phyloP scores from a whole-genome alignment of 139 green algal species.

The Chlamydomonas sphaeroides region DNA sequence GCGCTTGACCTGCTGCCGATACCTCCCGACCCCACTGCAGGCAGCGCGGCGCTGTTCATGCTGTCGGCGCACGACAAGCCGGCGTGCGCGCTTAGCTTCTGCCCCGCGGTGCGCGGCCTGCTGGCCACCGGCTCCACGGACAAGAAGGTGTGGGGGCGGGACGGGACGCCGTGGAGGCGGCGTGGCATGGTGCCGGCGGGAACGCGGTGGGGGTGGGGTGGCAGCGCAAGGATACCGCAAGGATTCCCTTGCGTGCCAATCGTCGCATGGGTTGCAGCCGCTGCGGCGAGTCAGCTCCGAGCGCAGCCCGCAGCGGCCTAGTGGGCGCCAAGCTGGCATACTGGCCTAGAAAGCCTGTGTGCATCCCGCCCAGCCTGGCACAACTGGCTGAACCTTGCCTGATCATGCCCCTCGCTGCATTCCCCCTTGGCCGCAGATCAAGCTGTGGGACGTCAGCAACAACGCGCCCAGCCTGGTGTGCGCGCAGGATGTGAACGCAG shows the following conservation, averaged over 20 bases:
- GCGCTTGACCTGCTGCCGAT: too few relatives aligned
- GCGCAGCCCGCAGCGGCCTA: too few relatives aligned
- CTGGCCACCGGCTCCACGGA: slow-evolving; percentile 92
- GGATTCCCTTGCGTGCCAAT: too few relatives aligned
- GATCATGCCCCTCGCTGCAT: too few relatives aligned
- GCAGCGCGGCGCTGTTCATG: slow-evolving; percentile 72
- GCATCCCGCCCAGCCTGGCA: too few relatives aligned
- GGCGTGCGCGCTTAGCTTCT: slow-evolving; percentile 79
- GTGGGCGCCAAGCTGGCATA: too few relatives aligned
- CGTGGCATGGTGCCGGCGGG: background rate
- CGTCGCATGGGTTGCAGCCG: too few relatives aligned
- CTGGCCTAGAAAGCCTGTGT: too few relatives aligned
- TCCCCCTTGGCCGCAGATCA: slow-evolving; percentile 63
- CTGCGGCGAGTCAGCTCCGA: too few relatives aligned
- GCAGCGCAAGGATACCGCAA: too few relatives aligned
- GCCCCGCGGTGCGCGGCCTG: slow-evolving; percentile 71
- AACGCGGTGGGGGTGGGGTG: background rate
- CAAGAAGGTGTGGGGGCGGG: slow-evolving; percentile 73
- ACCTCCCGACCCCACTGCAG: slow-evolving; percentile 10
- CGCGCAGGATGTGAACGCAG: slow-evolving; percentile 75
- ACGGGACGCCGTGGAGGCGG: background rate
- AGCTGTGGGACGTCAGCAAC: slow-evolving; percentile 89
- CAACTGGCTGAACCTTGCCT: too few relatives aligned
- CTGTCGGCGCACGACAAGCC: slow-evolving; percentile 89
- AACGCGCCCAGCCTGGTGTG: slow-evolving; percentile 73